phyloP scores from a whole-genome alignment of 306 rosid species.

The Quercus glauca region DNA sequence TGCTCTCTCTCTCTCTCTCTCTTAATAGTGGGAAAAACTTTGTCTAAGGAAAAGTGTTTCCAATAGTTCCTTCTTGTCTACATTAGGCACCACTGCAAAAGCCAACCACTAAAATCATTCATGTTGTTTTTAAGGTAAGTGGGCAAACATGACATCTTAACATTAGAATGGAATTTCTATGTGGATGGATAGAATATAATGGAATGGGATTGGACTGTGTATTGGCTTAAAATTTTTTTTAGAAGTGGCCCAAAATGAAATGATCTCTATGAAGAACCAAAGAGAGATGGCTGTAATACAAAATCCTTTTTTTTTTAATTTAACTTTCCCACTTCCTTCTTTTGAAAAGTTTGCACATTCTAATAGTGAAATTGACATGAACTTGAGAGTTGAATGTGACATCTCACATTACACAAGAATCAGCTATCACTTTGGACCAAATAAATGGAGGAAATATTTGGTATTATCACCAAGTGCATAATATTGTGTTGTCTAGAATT shows the following conservation, averaged over 20 bases:
- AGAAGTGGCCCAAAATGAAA: constrained; percentile 24
- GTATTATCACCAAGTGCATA: constrained; percentile 53
- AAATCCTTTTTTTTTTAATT: neutral
- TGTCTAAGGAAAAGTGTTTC: constrained; percentile 48
- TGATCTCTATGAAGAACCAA: constrained; percentile 28
- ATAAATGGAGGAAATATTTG: constrained; percentile 31
- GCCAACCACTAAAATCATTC: constrained; percentile 28
- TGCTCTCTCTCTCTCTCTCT: constrained; percentile 11
- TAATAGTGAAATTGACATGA: constrained; percentile 32
- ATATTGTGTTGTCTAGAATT: constrained; percentile 50
- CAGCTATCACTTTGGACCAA: constrained; percentile 48
- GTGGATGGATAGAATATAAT: constrained; percentile 26
- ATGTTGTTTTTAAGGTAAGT: constrained; percentile 34
- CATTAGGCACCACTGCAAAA: constrained; percentile 40
- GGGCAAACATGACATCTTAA: constrained; percentile 44
- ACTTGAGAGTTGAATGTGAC: constrained; percentile 46
- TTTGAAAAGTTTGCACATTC: constrained; percentile 35
- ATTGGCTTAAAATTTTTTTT: constrained; percentile 20
- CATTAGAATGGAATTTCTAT: constrained; percentile 25
- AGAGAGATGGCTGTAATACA: constrained; percentile 37
- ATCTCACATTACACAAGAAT: constrained; percentile 25
- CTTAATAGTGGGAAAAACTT: constrained; percentile 40
- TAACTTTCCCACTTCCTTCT: constrained; percentile 4
- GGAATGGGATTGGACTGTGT: constrained; percentile 29
- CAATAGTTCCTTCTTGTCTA: constrained; percentile 46